Percentiles rank a stretch among this genome's conserved stretches.
Evolutionary conservation across 2,329 filamentous ascomycete species (phyloP).

Genomic region (Ophiostoma perfectum): DNA sequence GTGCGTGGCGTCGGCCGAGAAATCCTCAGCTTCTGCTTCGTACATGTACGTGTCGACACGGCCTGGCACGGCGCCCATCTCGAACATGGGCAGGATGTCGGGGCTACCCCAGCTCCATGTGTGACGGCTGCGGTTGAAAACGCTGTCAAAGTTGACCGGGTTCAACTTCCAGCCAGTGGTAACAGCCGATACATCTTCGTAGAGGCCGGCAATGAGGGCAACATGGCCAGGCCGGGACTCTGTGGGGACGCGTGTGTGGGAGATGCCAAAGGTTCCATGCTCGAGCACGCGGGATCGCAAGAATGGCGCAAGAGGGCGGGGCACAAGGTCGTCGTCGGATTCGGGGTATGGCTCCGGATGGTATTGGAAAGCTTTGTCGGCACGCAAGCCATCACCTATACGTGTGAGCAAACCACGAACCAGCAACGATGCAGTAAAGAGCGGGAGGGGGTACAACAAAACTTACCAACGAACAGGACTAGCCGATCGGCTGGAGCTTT

Average conservation of each 20-base stretch:
- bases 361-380: constrained; percentile 94
- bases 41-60: constrained; percentile 85
- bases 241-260: constrained; percentile 92
- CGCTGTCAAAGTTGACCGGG: constrained; percentile 95
- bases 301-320: constrained; percentile 82
- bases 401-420: too few relatives aligned
- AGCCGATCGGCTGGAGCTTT: constrained; percentile 82
- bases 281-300: constrained; percentile 81
- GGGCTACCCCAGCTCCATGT: constrained; percentile 99
- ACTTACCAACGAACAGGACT: constrained; percentile 81
- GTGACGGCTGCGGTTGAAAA: constrained; percentile 93
- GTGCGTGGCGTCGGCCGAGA: constrained; percentile 71
- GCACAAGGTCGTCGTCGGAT: constrained; percentile 58
- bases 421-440: too few relatives aligned
- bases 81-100: constrained; percentile 96
- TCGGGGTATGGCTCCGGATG: constrained; percentile 79
- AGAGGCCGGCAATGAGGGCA: constrained; percentile 89
- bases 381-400: constrained; percentile 80
- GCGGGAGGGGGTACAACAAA: too few relatives aligned
- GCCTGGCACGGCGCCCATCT: constrained; percentile 82
- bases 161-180: constrained; percentile 98
- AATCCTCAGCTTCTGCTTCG: constrained; percentile 80
- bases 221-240: constrained; percentile 96
- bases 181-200: constrained; percentile 96
- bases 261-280: constrained; percentile 93